Base-by-base conservation (phyloP, 2,329 filamentous ascomycete genomes). In the Graphium sp. region DNA sequence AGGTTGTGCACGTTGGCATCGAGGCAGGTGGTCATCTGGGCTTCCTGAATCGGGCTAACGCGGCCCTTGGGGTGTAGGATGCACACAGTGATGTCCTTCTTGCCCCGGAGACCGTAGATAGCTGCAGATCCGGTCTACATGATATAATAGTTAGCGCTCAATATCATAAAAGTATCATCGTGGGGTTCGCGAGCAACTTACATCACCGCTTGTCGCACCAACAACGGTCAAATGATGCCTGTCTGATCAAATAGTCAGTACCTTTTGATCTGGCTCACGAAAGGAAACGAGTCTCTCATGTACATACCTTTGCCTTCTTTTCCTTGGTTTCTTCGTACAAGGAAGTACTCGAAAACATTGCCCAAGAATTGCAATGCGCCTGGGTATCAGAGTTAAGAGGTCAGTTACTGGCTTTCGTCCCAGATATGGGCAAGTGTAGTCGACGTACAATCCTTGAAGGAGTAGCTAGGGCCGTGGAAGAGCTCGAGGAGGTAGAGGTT, bases 41-140 rank as follows among this genome's bases (percentile, higher is more conserved):
- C 79, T 53, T 95, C 83, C 52, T 95, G 89, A 32, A 95, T 79
- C 10, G 84, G 81, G 48, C 77, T 84, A 36, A 95, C 78, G 39
- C 83, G 79, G 36, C 84, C 87, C 52, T 89, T 81, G 16, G 89
- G 89, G 51, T 87, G 78, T 43, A 95, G 66, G 47, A 98, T 95
- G 58, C 92, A 89, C 30, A 95, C 81, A 0, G 83, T 91, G 11
- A 94, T 81, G 62, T 98, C 89, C 56, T 92, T 85, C 71, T 95
- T 95, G 31, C 85, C 84, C 28, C 85, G 63, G 31, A 98, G 64
- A 32, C 89, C 89, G 47, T 95, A 94, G 41, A 98, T 95, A 39
- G 89, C 89, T 8, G 87, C 87, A 17, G 83, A 93, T 15, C 87
- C 87, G 17, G 87, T 95, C 48, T n/a, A n/a, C n/a, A n/a, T n/a